These are phyloP conservation scores for Stephania cephalantha DNA, from an alignment of 164 flowering plant genomes.

Conservation along the genomic window DNA sequence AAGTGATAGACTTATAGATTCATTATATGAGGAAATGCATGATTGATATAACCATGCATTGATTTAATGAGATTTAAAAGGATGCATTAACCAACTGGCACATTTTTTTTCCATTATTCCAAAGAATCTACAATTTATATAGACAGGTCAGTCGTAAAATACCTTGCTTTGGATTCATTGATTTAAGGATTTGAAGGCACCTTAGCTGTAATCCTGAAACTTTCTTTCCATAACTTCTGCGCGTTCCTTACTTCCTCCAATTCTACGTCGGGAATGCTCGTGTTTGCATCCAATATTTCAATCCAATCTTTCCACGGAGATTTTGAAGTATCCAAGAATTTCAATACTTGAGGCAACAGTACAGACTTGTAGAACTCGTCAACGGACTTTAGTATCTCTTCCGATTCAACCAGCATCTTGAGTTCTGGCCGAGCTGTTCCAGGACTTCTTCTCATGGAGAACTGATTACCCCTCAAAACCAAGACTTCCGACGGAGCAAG, in stretches of 20 bases:
- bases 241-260: conserved; percentile 66
- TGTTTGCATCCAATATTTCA: conserved; percentile 51
- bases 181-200: not conserved
- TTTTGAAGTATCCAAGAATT: conserved; percentile 50
- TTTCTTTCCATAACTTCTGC: conserved; percentile 61
- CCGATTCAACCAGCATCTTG: conserved; percentile 50
- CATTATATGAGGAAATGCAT: not conserved
- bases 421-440: conserved; percentile 51
- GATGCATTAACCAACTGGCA: not conserved
- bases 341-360: conserved; percentile 59
- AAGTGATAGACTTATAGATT: not conserved
- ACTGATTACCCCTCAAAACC: conserved; percentile 60
- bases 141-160: not conserved
- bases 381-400: conserved; percentile 48
- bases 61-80: no score
- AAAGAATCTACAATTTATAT: not conserved
- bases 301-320: conserved; percentile 85
- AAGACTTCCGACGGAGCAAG: conserved; percentile 89
- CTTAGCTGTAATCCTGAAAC: conserved; percentile 7
- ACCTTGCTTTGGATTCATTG: not conserved
- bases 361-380: conserved; percentile 50
- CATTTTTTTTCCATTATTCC: not conserved
- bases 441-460: conserved; percentile 34
- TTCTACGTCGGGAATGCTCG: conserved; percentile 56
- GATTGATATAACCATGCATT: not conserved